Evolutionary conservation across 192 early-diverging fungal genomes (phyloP).

Genomic region (Chytriomyces confervae): DNA sequence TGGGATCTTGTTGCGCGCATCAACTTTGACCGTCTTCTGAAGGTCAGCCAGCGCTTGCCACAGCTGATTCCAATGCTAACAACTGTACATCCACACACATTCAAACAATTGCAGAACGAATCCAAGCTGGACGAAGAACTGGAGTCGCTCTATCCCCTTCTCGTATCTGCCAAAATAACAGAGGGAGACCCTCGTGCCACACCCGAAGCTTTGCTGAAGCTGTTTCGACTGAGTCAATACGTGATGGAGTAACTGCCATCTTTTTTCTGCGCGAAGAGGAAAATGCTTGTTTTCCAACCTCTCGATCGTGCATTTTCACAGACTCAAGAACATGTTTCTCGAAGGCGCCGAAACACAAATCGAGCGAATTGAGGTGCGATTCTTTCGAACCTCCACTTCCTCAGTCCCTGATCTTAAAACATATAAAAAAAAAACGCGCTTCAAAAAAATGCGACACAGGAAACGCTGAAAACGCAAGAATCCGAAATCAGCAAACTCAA

Average conservation of each 20-base stretch:
- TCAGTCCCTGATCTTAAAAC: conserved; percentile 1
- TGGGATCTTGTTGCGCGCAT: conserved; percentile 27
- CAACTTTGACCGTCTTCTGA: conserved; percentile 20
- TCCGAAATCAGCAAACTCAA: conserved; percentile 41
- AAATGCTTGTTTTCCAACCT: neutral
- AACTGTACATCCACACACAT: neutral
- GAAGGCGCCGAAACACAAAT: conserved; percentile 48
- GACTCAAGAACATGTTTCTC: conserved; percentile 55
- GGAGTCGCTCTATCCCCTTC: conserved; percentile 41
- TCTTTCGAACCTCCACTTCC: neutral
- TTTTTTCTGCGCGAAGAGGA: neutral
- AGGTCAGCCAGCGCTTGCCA: neutral
- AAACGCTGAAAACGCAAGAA: conserved; percentile 33
- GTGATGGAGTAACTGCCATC: conserved; percentile 53
- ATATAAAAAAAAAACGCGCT: neutral
- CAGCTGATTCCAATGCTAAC: neutral
- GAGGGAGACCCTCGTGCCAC: conserved; percentile 44
- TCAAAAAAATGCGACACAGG: conserved; percentile 7
- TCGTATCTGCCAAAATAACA: conserved; percentile 27
- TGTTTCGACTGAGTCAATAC: conserved; percentile 52
- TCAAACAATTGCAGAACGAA: conserved; percentile 17
- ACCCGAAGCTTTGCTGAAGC: conserved; percentile 44
- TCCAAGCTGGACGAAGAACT: conserved; percentile 37
- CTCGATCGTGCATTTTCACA: conserved; percentile 4
- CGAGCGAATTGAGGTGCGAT: conserved; percentile 40